Evolutionary conservation across 352 stramenopile species (phyloP).

Genomic region (Globisporangium megalacanthum): DNA sequence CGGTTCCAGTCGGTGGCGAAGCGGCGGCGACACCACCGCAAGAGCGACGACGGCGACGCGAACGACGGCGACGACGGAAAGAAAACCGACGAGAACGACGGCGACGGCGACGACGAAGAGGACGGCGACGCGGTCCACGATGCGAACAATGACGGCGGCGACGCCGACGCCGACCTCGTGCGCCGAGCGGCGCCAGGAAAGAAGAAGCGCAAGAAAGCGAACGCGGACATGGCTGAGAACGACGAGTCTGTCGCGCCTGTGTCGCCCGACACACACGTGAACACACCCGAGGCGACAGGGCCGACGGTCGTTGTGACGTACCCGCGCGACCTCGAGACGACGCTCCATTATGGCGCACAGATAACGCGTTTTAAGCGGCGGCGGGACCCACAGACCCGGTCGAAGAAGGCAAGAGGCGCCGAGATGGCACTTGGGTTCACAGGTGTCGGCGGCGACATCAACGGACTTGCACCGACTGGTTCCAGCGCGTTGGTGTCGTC

Average conservation of each 20-base stretch:
- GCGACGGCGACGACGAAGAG: conserved; percentile 52
- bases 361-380: conserved; percentile 59
- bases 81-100: conserved; percentile 46
- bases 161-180: conserved; percentile 35
- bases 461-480: not conserved
- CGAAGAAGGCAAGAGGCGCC: conserved; percentile 1
- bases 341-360: conserved; percentile 30
- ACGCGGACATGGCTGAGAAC: conserved; percentile 31
- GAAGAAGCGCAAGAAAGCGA: conserved; percentile 46
- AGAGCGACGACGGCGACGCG: conserved; percentile 31
- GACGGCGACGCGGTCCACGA: conserved; percentile 22
- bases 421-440: conserved; percentile 29
- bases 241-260: conserved; percentile 56
- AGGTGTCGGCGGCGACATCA: not conserved
- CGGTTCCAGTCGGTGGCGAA: conserved; percentile 46
- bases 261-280: conserved; percentile 68
- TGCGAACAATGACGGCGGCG: conserved; percentile 33
- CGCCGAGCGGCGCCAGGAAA: conserved; percentile 25
- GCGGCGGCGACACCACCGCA: conserved; percentile 25
- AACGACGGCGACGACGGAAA: conserved; percentile 41
- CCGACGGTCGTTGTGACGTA: conserved; percentile 58
- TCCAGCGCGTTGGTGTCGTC: not conserved
- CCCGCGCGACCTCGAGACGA: conserved; percentile 28
- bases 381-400: conserved; percentile 13
- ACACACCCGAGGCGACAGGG: conserved; percentile 40